Evolutionary conservation across 129 eudicot genomes (phyloP).

Genomic region (Mikania micrantha): DNA sequence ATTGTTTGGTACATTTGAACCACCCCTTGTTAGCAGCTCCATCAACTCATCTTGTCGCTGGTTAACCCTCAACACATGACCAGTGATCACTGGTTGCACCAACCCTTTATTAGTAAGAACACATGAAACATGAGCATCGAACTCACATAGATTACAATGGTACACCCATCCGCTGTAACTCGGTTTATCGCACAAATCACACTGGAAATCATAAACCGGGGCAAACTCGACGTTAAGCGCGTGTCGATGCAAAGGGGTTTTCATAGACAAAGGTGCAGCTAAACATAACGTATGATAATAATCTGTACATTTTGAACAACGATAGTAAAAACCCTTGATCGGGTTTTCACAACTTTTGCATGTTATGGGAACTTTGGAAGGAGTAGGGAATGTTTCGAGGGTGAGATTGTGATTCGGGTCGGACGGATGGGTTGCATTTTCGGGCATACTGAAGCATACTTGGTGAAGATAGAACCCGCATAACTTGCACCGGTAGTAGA

Average conservation of each 20-base stretch:
- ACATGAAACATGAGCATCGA: conserved; percentile 56
- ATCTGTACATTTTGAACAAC: conserved; percentile 31
- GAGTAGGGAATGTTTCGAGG: conserved; percentile 36
- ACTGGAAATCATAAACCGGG: conserved; percentile 54
- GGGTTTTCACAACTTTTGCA: conserved; percentile 41
- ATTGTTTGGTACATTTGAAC: conserved; percentile 12
- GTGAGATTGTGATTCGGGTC: conserved; percentile 42
- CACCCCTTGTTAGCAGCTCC: conserved; percentile 36
- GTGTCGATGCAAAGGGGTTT: conserved; percentile 51
- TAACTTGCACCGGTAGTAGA: conserved; percentile 44
- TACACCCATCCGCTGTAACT: conserved; percentile 58
- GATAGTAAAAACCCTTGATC: conserved; percentile 41
- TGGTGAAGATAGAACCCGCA: conserved; percentile 58
- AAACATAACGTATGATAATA: conserved; percentile 49
- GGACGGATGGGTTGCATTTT: conserved; percentile 41
- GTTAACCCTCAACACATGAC: conserved; percentile 10
- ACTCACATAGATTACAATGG: conserved; percentile 51
- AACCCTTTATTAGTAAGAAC: conserved; percentile 35
- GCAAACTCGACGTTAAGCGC: conserved; percentile 32
- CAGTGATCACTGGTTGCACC: background rate
- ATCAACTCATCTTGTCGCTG: conserved; percentile 33
- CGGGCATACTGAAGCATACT: conserved; percentile 53
- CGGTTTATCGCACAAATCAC: conserved; percentile 43
- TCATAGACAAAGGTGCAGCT: conserved; percentile 48
- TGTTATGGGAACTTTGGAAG: conserved; percentile 12